Percentiles rank a stretch among this genome's conserved stretches.
These are phyloP conservation scores for Quercus rubra DNA, from an alignment of 306 rosid genomes.

Conservation along the genomic window DNA sequence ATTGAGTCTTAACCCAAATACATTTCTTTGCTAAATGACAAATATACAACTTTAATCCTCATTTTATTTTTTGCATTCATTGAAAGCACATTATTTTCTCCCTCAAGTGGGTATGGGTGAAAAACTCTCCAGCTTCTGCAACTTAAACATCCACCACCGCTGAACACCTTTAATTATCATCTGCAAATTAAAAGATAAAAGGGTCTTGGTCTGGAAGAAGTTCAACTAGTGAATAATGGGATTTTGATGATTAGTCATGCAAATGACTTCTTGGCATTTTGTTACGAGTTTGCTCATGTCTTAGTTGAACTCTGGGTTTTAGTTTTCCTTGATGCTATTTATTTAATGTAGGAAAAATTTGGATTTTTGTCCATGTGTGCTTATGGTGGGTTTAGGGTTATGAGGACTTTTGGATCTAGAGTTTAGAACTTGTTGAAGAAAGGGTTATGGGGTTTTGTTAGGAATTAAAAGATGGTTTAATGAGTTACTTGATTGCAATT, in stretches of 20 bases:
- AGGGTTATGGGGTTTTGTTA: too few relatives aligned
- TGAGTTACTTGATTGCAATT: too few relatives aligned
- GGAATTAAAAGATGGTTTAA: too few relatives aligned
- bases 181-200: background rate
- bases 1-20: background rate
- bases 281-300: background rate
- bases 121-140: background rate
- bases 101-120: background rate
- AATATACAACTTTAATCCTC: background rate
- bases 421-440: too few relatives aligned
- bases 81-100: background rate
- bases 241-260: background rate
- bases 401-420: too few relatives aligned
- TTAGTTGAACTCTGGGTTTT: background rate
- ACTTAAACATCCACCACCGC: background rate
- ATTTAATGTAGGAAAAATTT: too few relatives aligned
- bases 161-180: background rate
- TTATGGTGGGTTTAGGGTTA: too few relatives aligned
- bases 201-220: background rate
- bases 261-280: background rate
- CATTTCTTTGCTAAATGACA: background rate
- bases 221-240: background rate
- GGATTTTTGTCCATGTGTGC: too few relatives aligned
- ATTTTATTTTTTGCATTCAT: background rate
- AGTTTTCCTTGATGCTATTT: background rate